Base-by-base conservation (phyloP, 495 filamentous ascomycete genomes). In the Cenococcum geophilum region DNA sequence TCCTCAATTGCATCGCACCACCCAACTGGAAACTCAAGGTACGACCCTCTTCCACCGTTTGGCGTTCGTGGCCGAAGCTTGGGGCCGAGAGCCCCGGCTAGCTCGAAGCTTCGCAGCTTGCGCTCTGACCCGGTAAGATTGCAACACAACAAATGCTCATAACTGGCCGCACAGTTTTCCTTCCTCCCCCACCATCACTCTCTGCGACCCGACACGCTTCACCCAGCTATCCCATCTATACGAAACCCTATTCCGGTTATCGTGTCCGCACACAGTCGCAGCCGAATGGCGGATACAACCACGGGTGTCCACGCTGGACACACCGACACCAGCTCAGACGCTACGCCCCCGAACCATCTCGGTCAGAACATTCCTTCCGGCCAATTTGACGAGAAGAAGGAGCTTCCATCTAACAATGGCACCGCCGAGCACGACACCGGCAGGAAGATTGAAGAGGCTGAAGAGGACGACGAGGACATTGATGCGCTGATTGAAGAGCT, bases 401-500 rank as follows among this genome's bases (percentile, higher is more conserved):
- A 58, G 58, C 67, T 65, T 54, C 49, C 18, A 11, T 51, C 55
- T 42, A 42, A 60, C 58, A 18, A 43, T 25, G 11, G 25, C 21
- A 14, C 43, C 4, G 12, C 43, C 21, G 56, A 23, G 18, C 40
- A 59, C 48, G 64, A 70, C 36, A 68, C 69, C 58, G 20, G 54
- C n/a, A 73, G 68, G 58, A 74, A 69, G 49, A 45, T 58, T 16
- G 78, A 78, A 11, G 81, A 87, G 14, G 83, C 87, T 45, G 84
- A 87, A 42, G 81, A 86, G 23, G 83, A 86, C 22, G 82, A 86
- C 63, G 83, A 86, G 75, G 83, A 89, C 68, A 88, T 96, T 59
- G 87, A 92, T 69, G 79, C 81, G 58, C 79, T 96, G 64, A 92
- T 96, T 60, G 84, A 88, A 62, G 89, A 91, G 63, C 84, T 96